Evolutionary conservation across 495 filamentous ascomycete genomes (phyloP).

Genomic region (Penicillium antarcticum): DNA sequence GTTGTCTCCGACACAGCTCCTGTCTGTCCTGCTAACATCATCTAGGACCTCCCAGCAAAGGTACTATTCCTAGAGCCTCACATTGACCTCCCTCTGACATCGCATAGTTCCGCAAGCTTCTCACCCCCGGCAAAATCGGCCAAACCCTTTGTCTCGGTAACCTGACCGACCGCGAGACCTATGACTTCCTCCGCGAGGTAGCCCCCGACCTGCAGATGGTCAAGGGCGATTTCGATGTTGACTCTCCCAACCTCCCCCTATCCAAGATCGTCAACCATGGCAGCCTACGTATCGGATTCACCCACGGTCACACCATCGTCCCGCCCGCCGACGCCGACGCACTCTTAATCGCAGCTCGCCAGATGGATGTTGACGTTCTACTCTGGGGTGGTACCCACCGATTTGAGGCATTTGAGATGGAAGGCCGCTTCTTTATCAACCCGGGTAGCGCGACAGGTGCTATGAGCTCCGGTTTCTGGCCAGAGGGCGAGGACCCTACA

Average conservation of each 20-base stretch:
- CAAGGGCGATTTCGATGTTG: slow-evolving; percentile 89
- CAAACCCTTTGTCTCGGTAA: slow-evolving; percentile 98
- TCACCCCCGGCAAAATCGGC: slow-evolving; percentile 95
- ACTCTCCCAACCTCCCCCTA: slow-evolving; percentile 84
- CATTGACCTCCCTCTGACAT: not conserved
- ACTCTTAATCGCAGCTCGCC: slow-evolving; percentile 86
- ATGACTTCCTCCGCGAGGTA: slow-evolving; percentile 88
- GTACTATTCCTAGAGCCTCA: slow-evolving; percentile 40
- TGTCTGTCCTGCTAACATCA: slow-evolving; percentile 19
- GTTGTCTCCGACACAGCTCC: slow-evolving; percentile 17
- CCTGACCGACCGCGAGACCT: slow-evolving; percentile 89
- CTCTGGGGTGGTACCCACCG: slow-evolving; percentile 96
- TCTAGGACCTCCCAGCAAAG: slow-evolving; percentile 85
- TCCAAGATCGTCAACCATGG: slow-evolving; percentile 95
- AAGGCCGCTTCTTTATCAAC: slow-evolving; percentile 98
- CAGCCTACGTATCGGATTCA: slow-evolving; percentile 88
- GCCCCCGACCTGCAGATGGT: slow-evolving; percentile 95
- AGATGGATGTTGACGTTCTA: slow-evolving; percentile 95
- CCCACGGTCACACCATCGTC: slow-evolving; percentile 94
- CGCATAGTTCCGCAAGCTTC: slow-evolving; percentile 90
- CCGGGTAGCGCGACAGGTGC: slow-evolving; percentile 93
- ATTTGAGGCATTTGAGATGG: slow-evolving; percentile 98
- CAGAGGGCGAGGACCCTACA: slow-evolving; percentile 73
- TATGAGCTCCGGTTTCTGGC: slow-evolving; percentile 68
- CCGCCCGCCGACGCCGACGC: slow-evolving; percentile 87